Percentiles rank a stretch among this genome's conserved stretches.
Evolutionary conservation across 1,284 basidiomycete genomes (phyloP).

Genomic region (Marasmius fiardii): DNA sequence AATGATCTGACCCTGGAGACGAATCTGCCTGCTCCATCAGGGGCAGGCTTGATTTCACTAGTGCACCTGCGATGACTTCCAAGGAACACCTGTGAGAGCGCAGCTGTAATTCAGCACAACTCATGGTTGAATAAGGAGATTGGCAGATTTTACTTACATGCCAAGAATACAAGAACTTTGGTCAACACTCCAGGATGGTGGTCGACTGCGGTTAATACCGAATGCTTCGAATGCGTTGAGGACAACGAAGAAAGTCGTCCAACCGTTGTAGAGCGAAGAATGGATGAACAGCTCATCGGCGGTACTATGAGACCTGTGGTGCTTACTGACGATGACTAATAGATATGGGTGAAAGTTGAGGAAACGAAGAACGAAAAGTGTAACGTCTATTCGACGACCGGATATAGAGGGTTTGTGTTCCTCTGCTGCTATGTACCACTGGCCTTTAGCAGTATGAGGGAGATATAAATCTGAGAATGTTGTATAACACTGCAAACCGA

Average conservation of each 20-base stretch:
- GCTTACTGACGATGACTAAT: conserved; percentile 90
- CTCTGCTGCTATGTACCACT: no score
- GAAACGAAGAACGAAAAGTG: conserved; percentile 83
- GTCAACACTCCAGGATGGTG: conserved; percentile 83
- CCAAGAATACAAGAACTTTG: conserved; percentile 92
- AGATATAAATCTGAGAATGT: no score
- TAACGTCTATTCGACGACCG: no score
- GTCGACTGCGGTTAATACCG: conserved; percentile 68
- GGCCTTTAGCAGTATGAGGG: no score
- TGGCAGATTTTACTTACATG: conserved; percentile 42
- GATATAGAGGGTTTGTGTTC: no score
- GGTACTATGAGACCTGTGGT: conserved; percentile 61
- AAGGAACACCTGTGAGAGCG: conserved; percentile 82
- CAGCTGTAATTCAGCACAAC: no score
- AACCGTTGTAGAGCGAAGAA: conserved; percentile 93
- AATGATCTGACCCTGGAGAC: no score
- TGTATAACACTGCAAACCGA: no score
- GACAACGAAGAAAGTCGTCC: conserved; percentile 90
- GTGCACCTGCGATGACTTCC: conserved; percentile 86
- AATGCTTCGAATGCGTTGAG: conserved; percentile 90
- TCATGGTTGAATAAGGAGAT: no score
- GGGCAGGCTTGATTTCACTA: no score
- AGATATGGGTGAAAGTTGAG: conserved; percentile 84
- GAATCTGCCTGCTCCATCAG: no score
- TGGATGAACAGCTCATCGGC: conserved; percentile 81